Conservation (phyloP, 257 asterid species). For the Orobanche coerulescens region DNA sequence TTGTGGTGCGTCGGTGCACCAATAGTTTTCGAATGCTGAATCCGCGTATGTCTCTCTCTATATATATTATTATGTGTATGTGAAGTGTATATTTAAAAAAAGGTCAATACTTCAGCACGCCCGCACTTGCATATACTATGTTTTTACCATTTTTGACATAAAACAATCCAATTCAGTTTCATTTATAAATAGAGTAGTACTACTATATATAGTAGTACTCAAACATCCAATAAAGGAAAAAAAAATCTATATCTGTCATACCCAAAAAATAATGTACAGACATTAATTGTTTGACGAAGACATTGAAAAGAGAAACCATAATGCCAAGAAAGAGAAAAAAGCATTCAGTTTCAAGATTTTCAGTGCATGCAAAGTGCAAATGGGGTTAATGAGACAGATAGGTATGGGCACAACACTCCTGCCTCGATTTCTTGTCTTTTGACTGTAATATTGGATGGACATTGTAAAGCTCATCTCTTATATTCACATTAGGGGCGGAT, state of each 20-base stretch:
- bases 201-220: background rate
- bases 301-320: background rate
- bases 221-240: no score
- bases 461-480: no score
- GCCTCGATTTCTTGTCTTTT: constrained; percentile 25
- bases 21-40: no score
- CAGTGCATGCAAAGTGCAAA: constrained; percentile 11
- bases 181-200: background rate
- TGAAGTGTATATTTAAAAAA: no score
- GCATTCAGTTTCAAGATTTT: constrained; percentile 6
- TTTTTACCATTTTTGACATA: background rate
- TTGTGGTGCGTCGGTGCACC: no score
- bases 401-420: constrained; percentile 42
- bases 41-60: no score
- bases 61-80: no score
- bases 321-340: constrained; percentile 12
- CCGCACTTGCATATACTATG: no score
- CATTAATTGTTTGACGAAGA: background rate
- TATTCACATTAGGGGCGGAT: no score
- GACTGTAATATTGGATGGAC: constrained; percentile 17
- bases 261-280: background rate
- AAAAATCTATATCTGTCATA: no score
- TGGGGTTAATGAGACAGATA: constrained; percentile 12
- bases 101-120: no score
- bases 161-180: constrained; percentile 7